Base-by-base conservation (phyloP, 2,329 filamentous ascomycete genomes). In the Aspergillus sp. region DNA sequence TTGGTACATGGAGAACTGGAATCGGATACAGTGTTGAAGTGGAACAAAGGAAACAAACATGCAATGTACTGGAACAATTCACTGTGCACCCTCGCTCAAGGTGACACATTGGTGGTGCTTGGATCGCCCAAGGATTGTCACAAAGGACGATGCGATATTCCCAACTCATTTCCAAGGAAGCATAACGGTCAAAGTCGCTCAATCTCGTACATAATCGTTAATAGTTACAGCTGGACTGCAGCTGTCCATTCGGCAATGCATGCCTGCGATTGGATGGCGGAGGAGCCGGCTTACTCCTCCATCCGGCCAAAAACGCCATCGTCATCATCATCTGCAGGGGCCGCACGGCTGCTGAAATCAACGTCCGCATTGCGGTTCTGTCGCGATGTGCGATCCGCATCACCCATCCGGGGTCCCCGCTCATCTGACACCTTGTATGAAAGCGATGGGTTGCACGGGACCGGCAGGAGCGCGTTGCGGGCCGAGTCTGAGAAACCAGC, bases 291-390 rank as follows among this genome's bases (percentile, higher is more conserved):
- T 60, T 70, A 91, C 61, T 93, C 86, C 63, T 98, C 91, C 89
- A 96, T 96, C 47, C 78, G 77, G 36, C 88, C 88, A 67, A 98
- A 98, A 50, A 96, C 82, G 53, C 88, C 88, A 45, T 95, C 88
- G 45, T 96, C 89, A 42, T 93, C 86, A 48, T 94, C 88, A 48
- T 93, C 84, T 58, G 78, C 81, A 41, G 81, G 74, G 31, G 74
- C 74, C 11, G 51, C 40, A 25, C 53, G 52, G 41, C 44, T 53
- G 24, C 51, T 44, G 39, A 57, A 57, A 42, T 57, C 53, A 28
- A 57, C 53, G 28, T 57, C 53, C 14, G 53, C 53, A 27, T 57
- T 57, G 38, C 50, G 53, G 27, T 43, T 49, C 34, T 60, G 53
- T 32, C 57, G 50, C 17, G 47, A 49, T 37, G 53, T 45, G 25